These are phyloP conservation scores for Trichoderma reesei DNA, from an alignment of 495 filamentous ascomycete genomes.

Conservation along the genomic window DNA sequence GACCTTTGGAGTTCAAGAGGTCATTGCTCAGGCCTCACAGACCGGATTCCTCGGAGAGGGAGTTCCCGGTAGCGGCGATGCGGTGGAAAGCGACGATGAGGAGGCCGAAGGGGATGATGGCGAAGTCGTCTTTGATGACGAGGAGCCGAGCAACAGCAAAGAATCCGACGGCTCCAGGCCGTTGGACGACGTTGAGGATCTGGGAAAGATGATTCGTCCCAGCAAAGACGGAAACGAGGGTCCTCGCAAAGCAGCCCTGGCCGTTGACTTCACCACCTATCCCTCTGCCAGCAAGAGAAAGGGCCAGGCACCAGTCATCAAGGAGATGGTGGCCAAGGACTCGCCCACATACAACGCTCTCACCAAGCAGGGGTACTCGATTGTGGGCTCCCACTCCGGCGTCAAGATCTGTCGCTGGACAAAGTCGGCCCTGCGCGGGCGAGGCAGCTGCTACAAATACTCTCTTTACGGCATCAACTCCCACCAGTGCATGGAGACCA, in stretches of 20 bases:
- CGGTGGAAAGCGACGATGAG: slow-evolving; percentile 75
- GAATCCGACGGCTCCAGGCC: slow-evolving; percentile 32
- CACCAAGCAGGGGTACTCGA: slow-evolving; percentile 93
- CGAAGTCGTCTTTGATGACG: slow-evolving; percentile 42
- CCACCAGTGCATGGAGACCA: slow-evolving; percentile 96
- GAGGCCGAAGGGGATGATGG: slow-evolving; percentile 48
- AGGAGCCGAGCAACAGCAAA: slow-evolving; percentile 25
- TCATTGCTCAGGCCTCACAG: slow-evolving; percentile 48
- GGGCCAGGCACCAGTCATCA: slow-evolving; percentile 36
- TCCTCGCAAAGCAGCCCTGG: slow-evolving; percentile 40
- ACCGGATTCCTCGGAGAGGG: slow-evolving; percentile 69
- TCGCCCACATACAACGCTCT: slow-evolving; percentile 81
- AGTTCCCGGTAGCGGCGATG: slow-evolving; percentile 68
- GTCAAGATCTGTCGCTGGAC: slow-evolving; percentile 99
- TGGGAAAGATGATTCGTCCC: slow-evolving; percentile 53
- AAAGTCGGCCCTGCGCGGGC: slow-evolving; percentile 90
- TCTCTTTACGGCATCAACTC: slow-evolving; percentile 94
- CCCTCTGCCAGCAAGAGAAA: slow-evolving; percentile 37
- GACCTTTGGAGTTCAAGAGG: slow-evolving; percentile 62
- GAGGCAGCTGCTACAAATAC: slow-evolving; percentile 94
- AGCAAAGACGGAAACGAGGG: slow-evolving; percentile 24
- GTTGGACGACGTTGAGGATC: slow-evolving; percentile 75
- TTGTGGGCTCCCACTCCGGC: slow-evolving; percentile 88
- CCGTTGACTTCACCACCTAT: slow-evolving; percentile 79
- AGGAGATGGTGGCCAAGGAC: slow-evolving; percentile 87